Evolutionary conservation across 2,329 filamentous ascomycete genomes (phyloP).

Genomic region (Nigrospora osmanthi): DNA sequence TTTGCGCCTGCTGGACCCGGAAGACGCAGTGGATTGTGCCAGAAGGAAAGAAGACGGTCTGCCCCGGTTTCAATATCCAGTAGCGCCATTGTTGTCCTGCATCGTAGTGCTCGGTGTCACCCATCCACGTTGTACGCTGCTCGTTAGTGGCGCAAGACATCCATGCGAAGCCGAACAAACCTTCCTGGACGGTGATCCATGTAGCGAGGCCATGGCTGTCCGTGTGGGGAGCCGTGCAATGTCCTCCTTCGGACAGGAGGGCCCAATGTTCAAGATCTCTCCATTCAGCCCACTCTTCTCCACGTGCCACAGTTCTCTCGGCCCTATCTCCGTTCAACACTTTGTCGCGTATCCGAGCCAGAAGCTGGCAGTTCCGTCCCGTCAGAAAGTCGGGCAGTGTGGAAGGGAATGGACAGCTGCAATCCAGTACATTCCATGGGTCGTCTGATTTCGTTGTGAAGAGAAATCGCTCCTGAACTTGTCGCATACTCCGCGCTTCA

Average conservation of each 20-base stretch:
- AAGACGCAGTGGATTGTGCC: conserved; percentile 27
- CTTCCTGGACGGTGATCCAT: conserved; percentile 23
- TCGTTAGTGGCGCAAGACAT: conserved; percentile 16
- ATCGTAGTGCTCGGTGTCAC: conserved; percentile 9
- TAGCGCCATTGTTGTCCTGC: conserved; percentile 21
- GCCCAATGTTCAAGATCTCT: conserved; percentile 22
- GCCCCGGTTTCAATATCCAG: conserved; percentile 21
- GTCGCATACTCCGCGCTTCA: neutral
- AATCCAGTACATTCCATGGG: conserved; percentile 2
- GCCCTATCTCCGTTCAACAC: conserved; percentile 1
- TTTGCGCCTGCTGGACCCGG: conserved; percentile 15
- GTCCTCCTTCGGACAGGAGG: conserved; percentile 22
- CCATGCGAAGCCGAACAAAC: conserved; percentile 20
- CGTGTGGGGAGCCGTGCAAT: conserved; percentile 24
- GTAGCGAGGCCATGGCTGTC: conserved; percentile 24
- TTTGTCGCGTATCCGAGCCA: conserved; percentile 1
- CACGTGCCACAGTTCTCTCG: conserved; percentile 8
- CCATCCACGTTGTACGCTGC: conserved; percentile 16
- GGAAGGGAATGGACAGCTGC: conserved; percentile 1
- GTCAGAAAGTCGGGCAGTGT: conserved; percentile 2
- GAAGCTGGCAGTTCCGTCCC: conserved; percentile 2
- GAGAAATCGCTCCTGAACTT: conserved; percentile 3
- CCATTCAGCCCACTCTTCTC: conserved; percentile 23
- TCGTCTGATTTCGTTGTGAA: neutral
- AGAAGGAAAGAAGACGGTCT: conserved; percentile 25